A percentile compares a stretch with the other conserved stretches of the same genome.
Conservation (phyloP, 768 basidiomycete genomes). For the Leccinum incarnatum region DNA sequence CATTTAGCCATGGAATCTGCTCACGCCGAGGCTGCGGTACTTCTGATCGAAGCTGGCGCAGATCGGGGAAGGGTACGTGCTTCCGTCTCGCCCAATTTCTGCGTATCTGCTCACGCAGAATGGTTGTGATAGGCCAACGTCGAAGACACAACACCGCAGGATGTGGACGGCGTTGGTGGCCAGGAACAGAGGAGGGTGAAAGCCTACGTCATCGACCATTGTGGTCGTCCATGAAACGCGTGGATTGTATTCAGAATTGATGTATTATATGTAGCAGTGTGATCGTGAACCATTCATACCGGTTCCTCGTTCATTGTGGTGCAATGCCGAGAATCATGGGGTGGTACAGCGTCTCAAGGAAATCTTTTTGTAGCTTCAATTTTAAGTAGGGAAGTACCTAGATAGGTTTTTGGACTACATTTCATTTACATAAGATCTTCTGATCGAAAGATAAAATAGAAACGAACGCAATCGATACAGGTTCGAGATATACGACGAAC, state of each 20-base stretch:
- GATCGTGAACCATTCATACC: background rate
- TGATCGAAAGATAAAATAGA: constrained; percentile 10
- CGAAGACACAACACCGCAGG: constrained; percentile 85
- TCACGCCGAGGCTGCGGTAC: constrained; percentile 85
- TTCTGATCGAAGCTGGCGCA: constrained; percentile 93
- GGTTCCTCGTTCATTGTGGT: background rate
- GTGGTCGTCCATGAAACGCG: constrained; percentile 43
- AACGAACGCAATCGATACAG: constrained; percentile 7
- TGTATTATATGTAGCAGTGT: background rate
- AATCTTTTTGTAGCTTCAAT: background rate
- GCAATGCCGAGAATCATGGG: background rate
- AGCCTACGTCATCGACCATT: constrained; percentile 71
- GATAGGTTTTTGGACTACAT: background rate
- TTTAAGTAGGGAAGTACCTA: background rate
- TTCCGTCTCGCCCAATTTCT: background rate
- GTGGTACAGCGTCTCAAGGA: background rate
- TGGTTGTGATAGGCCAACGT: constrained; percentile 59
- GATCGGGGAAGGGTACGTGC: constrained; percentile 80
- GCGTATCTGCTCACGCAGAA: constrained; percentile 1
- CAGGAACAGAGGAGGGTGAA: constrained; percentile 77
- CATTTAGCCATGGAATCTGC: constrained; percentile 98
- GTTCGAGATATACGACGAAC: background rate
- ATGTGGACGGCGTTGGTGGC: constrained; percentile 87
- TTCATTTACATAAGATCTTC: constrained; percentile 1
- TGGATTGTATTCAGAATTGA: background rate